Conservation (phyloP, 2,329 filamentous ascomycete species). For the Corniculantispora saksenae region DNA sequence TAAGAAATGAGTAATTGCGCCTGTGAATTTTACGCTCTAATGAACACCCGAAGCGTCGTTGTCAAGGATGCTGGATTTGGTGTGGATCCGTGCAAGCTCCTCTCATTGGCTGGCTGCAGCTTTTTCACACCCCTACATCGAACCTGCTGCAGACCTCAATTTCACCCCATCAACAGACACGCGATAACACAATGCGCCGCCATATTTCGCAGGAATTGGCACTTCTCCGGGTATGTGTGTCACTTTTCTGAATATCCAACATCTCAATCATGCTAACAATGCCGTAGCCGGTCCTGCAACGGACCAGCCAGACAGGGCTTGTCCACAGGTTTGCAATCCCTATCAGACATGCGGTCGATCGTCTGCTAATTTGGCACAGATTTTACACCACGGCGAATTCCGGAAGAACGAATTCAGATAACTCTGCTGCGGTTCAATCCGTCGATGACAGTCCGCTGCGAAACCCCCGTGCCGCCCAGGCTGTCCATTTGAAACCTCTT, state of each 20-base stretch:
- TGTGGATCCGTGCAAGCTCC: neutral
- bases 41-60: no score
- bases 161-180: conserved; percentile 1
- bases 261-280: neutral
- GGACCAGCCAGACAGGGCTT: neutral
- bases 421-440: neutral
- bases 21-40: no score
- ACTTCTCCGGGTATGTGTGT: neutral
- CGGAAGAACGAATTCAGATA: neutral
- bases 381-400: neutral
- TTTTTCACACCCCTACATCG: conserved; percentile 2
- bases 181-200: conserved; percentile 9
- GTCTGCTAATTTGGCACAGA: conserved; percentile 3
- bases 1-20: no score
- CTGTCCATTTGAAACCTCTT: conserved; percentile 82
- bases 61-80: neutral
- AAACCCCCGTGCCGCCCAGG: conserved; percentile 78
- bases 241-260: neutral
- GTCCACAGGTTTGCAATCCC: neutral
- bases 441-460: conserved; percentile 40
- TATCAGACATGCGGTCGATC: neutral
- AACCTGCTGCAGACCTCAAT: neutral
- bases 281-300: neutral
- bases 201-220: conserved; percentile 2
- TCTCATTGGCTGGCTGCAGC: neutral